These are phyloP conservation scores for Pseudopyricularia javanii DNA, from an alignment of 2,329 filamentous ascomycete species.

Conservation along the genomic window DNA sequence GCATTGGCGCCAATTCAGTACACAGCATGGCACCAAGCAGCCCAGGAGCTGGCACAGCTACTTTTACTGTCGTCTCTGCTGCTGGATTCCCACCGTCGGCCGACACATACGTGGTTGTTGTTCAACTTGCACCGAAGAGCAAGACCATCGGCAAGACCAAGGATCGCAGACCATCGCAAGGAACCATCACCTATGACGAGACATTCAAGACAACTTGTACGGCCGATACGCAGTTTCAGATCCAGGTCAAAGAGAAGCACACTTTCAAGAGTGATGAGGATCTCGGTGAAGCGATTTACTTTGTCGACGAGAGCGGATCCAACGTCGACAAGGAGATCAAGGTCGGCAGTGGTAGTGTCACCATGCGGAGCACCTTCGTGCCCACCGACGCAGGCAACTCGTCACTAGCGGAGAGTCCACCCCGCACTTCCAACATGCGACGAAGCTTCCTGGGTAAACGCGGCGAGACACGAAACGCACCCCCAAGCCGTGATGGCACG, in stretches of 20 bases:
- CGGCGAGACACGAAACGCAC: conserved; percentile 22
- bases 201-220: conserved; percentile 67
- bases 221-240: conserved; percentile 74
- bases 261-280: conserved; percentile 74
- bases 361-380: conserved; percentile 62
- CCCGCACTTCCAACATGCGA: conserved; percentile 18
- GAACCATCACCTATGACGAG: conserved; percentile 60
- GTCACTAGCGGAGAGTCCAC: conserved; percentile 24
- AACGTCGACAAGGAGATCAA: conserved; percentile 60
- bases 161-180: conserved; percentile 62
- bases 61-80: conserved; percentile 69
- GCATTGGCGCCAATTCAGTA: conserved; percentile 52
- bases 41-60: conserved; percentile 61
- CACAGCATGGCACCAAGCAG: conserved; percentile 46
- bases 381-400: conserved; percentile 30
- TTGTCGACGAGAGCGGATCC: conserved; percentile 68
- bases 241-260: conserved; percentile 75
- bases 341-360: conserved; percentile 61
- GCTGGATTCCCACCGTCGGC: conserved; percentile 63
- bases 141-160: conserved; percentile 90
- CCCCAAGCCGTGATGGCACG: conserved; percentile 30
- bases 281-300: conserved; percentile 78
- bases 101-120: conserved; percentile 68
- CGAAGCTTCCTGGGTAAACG: conserved; percentile 43
- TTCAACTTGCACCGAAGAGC: conserved; percentile 52